Evolutionary conservation across 1,284 basidiomycete genomes (phyloP).

Genomic region (Marasmius sp.): DNA sequence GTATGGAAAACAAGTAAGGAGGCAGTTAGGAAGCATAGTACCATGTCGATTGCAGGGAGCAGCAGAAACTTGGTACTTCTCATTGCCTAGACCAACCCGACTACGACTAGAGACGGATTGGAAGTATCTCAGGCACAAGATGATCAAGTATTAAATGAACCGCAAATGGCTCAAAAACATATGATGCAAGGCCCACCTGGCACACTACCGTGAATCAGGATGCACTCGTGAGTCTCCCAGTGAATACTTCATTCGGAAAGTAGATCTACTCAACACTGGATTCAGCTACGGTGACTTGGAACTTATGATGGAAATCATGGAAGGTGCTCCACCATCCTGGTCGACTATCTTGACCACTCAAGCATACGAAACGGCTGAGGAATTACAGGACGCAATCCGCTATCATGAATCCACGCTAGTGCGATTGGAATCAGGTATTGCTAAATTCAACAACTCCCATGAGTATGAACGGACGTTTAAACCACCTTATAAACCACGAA

Average conservation of each 20-base stretch:
- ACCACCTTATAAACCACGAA: not conserved
- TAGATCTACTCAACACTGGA: constrained; percentile 1
- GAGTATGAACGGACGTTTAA: not conserved
- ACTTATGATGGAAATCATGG: constrained; percentile 22
- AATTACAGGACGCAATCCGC: constrained; percentile 18
- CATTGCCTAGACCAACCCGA: not conserved
- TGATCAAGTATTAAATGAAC: not conserved
- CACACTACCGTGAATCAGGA: constrained; percentile 20
- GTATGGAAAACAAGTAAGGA: not conserved
- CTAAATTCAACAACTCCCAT: too few relatives aligned
- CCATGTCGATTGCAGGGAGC: not conserved
- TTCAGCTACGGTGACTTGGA: constrained; percentile 13
- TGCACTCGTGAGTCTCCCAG: constrained; percentile 14
- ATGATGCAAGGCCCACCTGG: not conserved
- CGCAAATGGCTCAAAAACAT: not conserved
- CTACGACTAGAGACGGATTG: not conserved
- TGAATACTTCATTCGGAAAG: constrained; percentile 15
- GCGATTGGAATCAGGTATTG: too few relatives aligned
- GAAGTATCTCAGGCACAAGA: not conserved
- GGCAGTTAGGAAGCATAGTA: not conserved
- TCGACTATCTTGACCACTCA: constrained; percentile 19
- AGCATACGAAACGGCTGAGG: constrained; percentile 9
- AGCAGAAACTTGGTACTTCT: not conserved
- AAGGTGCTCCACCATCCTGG: constrained; percentile 21
- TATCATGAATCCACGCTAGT: constrained; percentile 13